Base-by-base conservation (phyloP, 1,284 basidiomycete species). In the Sanghuangporus baumii region DNA sequence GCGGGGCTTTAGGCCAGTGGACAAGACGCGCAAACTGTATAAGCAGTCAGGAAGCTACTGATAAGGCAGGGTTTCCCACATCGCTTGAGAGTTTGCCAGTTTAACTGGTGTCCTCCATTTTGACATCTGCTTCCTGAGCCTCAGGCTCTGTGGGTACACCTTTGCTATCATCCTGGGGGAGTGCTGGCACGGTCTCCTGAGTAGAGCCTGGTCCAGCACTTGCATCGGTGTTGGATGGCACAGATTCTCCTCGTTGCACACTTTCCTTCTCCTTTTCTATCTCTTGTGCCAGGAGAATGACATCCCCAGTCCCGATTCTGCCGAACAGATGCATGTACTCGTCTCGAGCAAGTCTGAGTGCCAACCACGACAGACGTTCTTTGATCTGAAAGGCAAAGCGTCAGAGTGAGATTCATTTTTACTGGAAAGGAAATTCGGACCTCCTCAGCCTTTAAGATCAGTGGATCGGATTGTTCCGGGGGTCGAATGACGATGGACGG, bases 281-380 rank as follows among this genome's bases (percentile, higher is more conserved):
- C 73, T 87, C 88, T 58, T 83, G 78, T 12, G 77, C 78, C 43
- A 91, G 80, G n/a, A 79, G 70, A 52, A 81, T 75, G 62, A 91
- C 77, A 66, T 91, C 88, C 8, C 88, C 89, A n/a, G 83, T 84
- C n/a, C 86, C 88, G 66, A 90, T 88, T 75, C 84, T 88, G n/a
- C 84, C 83, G 65, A 91, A 89, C 68, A 87, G 84, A 67, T 85
- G 83, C 55, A 89, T 71, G 71, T 90, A 76, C 65, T 83, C 81
- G 67, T 90, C 89, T 41, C 89, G 86, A 63, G 86, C 83, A 58
- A 82, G 82, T 36, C 89, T 86, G 64, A 91, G 79, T n/a, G 86
- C 86, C n/a, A 91, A 78, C 89, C 89, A 91, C 9, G 87, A 76
- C 81, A 83, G 83, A 6, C 86, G 81, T 66, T 86, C 80, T 68